A percentile compares a stretch with the other conserved stretches of the same genome.
Evolutionary conservation across 768 basidiomycete species (phyloP).

Genomic region (Tubosaeta brunneosetosa): DNA sequence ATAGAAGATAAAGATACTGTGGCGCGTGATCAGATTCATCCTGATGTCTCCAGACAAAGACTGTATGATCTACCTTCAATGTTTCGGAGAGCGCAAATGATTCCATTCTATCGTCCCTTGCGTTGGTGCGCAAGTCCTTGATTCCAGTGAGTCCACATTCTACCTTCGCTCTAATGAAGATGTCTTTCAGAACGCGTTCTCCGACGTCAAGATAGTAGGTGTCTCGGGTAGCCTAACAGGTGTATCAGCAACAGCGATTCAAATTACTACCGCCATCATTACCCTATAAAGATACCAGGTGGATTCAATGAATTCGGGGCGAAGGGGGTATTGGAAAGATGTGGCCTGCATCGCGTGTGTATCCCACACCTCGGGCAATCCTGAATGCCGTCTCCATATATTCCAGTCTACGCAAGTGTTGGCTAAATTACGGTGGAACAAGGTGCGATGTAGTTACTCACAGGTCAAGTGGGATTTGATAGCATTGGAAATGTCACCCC

Average conservation of each 20-base stretch:
- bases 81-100: conserved; percentile 94
- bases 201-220: conserved; percentile 90
- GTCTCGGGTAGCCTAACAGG: conserved; percentile 79
- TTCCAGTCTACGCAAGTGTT: conserved; percentile 67
- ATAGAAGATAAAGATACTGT: conserved; percentile 89
- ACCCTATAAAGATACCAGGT: conserved; percentile 95
- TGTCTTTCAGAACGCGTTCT: conserved; percentile 75
- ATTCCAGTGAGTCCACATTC: conserved; percentile 85
- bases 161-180: conserved; percentile 70
- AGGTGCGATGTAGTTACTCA: conserved; percentile 32
- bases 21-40: conserved; percentile 1
- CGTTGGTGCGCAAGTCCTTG: conserved; percentile 69
- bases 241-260: conserved; percentile 1
- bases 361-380: conserved; percentile 91
- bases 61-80: conserved; percentile 57
- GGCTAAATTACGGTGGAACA: neutral
- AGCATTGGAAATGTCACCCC: conserved; percentile 83
- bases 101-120: conserved; percentile 93
- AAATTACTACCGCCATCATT: conserved; percentile 5
- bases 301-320: conserved; percentile 93
- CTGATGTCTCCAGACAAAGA: neutral
- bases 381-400: conserved; percentile 82
- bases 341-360: conserved; percentile 68
- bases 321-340: conserved; percentile 72
- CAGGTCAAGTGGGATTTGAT: conserved; percentile 90